Evolutionary conservation across 2,329 filamentous ascomycete species (phyloP).

Genomic region (Talaromyces albobiverticillius): DNA sequence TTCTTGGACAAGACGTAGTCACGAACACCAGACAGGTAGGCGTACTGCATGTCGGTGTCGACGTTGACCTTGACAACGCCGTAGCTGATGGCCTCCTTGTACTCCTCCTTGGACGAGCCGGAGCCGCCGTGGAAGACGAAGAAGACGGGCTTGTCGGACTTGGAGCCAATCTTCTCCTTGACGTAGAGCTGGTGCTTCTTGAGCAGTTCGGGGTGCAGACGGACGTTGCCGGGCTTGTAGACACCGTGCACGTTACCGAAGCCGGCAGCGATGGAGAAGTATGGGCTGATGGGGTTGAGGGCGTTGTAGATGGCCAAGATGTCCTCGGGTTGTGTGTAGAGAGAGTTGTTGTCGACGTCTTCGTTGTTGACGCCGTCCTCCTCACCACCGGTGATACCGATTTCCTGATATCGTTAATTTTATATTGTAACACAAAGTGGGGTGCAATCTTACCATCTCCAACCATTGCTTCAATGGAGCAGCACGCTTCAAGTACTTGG

Average conservation of each 20-base stretch:
- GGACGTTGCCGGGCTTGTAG: slow-evolving; percentile 97
- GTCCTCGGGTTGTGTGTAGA: slow-evolving; percentile 98
- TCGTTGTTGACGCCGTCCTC: slow-evolving; percentile 99
- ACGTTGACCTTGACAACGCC: slow-evolving; percentile 99
- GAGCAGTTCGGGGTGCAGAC: slow-evolving; percentile 92
- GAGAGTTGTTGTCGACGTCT: slow-evolving; percentile 90
- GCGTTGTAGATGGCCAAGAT: slow-evolving; percentile 89
- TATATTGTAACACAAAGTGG: not conserved
- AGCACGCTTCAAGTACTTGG: slow-evolving; percentile 88
- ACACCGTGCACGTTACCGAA: slow-evolving; percentile 99
- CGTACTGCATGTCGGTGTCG: slow-evolving; percentile 96
- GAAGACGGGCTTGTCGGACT: slow-evolving; percentile 84
- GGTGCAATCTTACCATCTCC: slow-evolving; percentile 71
- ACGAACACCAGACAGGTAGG: slow-evolving; percentile 87
- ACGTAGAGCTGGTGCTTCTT: slow-evolving; percentile 94
- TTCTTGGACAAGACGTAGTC: slow-evolving; percentile 94
- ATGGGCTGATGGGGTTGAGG: slow-evolving; percentile 79
- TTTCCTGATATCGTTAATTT: slow-evolving; percentile 52
- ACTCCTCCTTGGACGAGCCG: slow-evolving; percentile 87
- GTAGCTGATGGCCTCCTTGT: slow-evolving; percentile 79
- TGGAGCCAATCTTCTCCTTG: slow-evolving; percentile 69
- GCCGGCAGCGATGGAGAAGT: slow-evolving; percentile 97
- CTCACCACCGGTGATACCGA: slow-evolving; percentile 94
- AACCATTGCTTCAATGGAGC: slow-evolving; percentile 98
- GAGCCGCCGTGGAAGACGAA: slow-evolving; percentile 99